Evolutionary conservation across 1,284 basidiomycete species (phyloP).

Genomic region (Cryptococcus wingfieldii): DNA sequence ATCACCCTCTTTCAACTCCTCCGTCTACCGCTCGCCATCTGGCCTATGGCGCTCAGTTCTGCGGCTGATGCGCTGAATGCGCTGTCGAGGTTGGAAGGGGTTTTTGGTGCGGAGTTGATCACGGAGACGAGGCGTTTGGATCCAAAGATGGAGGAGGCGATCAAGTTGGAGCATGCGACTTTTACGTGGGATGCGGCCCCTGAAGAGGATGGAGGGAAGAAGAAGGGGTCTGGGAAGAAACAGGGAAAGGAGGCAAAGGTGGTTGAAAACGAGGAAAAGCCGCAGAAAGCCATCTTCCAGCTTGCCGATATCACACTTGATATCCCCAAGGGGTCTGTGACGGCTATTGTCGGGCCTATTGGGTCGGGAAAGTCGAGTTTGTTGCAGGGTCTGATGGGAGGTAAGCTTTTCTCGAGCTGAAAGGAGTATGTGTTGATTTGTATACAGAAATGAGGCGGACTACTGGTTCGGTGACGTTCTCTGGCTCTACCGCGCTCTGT

Average conservation of each 20-base stretch:
- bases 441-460: slow-evolving; percentile 62
- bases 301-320: slow-evolving; percentile 60
- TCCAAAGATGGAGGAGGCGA: slow-evolving; percentile 55
- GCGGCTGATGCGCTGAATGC: slow-evolving; percentile 76
- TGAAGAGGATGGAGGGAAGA: slow-evolving; percentile 51
- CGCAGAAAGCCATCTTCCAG: slow-evolving; percentile 55
- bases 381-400: slow-evolving; percentile 68
- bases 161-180: slow-evolving; percentile 62
- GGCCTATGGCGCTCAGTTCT: slow-evolving; percentile 69
- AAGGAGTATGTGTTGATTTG: slow-evolving; percentile 34
- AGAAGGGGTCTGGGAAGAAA: slow-evolving; percentile 11
- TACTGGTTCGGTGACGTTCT: slow-evolving; percentile 61
- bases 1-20: slow-evolving; percentile 67
- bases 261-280: slow-evolving; percentile 3
- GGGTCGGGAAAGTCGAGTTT: slow-evolving; percentile 62
- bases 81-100: slow-evolving; percentile 60
- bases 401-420: slow-evolving; percentile 45
- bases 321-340: slow-evolving; percentile 66
- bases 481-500: slow-evolving; percentile 67
- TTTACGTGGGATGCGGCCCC: slow-evolving; percentile 79
- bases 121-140: slow-evolving; percentile 55
- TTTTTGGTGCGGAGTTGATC: slow-evolving; percentile 73
- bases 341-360: slow-evolving; percentile 72
- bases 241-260: slow-evolving; percentile 30
- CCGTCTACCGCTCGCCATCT: slow-evolving; percentile 47